phyloP scores from a whole-genome alignment of 768 basidiomycete species.

The Russula earlei region DNA sequence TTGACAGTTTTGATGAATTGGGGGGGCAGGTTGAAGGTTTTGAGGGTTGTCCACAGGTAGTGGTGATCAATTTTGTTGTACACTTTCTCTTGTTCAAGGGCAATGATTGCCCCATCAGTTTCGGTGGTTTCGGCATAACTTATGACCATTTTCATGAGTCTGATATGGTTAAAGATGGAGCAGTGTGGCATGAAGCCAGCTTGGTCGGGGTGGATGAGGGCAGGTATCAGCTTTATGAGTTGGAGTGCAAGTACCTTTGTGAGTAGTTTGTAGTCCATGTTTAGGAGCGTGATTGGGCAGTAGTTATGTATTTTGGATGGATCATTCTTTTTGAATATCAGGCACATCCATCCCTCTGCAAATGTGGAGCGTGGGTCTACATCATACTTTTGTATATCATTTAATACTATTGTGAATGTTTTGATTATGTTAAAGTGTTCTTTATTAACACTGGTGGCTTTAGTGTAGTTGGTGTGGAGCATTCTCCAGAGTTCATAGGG shows the following conservation, averaged over 20 bases:
- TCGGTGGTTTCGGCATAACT: not conserved
- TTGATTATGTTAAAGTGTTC: not conserved
- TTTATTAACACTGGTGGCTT: too few relatives aligned
- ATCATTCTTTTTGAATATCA: constrained; percentile 20
- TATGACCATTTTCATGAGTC: not conserved
- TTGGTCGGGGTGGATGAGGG: not conserved
- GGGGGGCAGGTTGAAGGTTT: not conserved
- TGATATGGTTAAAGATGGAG: not conserved
- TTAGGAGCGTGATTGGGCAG: constrained; percentile 18
- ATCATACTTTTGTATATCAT: constrained; percentile 17
- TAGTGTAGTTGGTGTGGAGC: not conserved
- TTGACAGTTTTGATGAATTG: not conserved
- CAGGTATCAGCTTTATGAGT: not conserved
- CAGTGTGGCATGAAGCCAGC: not conserved
- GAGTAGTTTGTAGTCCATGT: constrained; percentile 14
- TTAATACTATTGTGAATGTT: not conserved
- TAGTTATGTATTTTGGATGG: constrained; percentile 9
- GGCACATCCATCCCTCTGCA: constrained; percentile 18
- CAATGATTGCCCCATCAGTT: not conserved
- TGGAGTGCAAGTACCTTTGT: constrained; percentile 10
- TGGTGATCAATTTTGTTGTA: not conserved
- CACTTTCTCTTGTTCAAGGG: not conserved
- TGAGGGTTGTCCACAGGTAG: constrained; percentile 1
- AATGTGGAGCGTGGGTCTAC: not conserved
- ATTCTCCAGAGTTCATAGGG: constrained; percentile 17